A percentile compares a stretch with the other conserved stretches of the same genome.
Conservation (phyloP, 495 filamentous ascomycete species). For the Penicillium waksmanii region DNA sequence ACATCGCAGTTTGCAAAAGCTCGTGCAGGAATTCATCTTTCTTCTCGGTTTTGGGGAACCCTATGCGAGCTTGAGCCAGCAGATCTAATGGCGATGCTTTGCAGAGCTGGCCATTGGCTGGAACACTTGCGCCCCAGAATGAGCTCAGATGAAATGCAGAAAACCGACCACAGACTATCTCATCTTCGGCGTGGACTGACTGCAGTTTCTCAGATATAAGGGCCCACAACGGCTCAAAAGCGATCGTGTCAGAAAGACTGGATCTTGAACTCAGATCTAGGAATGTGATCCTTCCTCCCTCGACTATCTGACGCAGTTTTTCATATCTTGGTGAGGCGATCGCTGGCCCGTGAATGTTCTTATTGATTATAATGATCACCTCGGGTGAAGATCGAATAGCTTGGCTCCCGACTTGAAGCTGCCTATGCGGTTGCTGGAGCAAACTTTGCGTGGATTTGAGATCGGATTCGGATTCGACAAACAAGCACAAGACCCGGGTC, state of each 20-base stretch:
- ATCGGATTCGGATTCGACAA: conserved; percentile 5
- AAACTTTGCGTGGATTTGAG: conserved; percentile 2
- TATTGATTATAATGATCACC: conserved; percentile 16
- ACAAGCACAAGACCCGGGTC: conserved; percentile 7
- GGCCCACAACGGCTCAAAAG: conserved; percentile 14
- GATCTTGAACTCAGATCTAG: conserved; percentile 9
- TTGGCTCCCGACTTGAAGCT: conserved; percentile 10
- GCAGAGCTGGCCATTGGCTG: background rate
- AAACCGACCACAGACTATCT: background rate
- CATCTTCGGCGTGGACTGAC: background rate
- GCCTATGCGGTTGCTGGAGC: conserved; percentile 7
- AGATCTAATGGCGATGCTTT: background rate
- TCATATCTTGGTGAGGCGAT: background rate
- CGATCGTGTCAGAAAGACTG: conserved; percentile 2
- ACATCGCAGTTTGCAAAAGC: background rate
- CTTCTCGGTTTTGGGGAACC: no score
- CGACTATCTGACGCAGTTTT: background rate
- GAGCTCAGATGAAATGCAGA: conserved; percentile 13
- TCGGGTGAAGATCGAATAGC: conserved; percentile 1
- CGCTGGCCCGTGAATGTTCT: background rate
- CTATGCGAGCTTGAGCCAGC: no score
- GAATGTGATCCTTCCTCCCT: background rate
- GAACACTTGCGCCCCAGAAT: background rate
- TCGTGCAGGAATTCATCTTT: no score
- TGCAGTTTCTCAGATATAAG: background rate